phyloP scores from a whole-genome alignment of 371 early-diverging fungal genomes.

The Dipsacomyces acuminosporus region DNA sequence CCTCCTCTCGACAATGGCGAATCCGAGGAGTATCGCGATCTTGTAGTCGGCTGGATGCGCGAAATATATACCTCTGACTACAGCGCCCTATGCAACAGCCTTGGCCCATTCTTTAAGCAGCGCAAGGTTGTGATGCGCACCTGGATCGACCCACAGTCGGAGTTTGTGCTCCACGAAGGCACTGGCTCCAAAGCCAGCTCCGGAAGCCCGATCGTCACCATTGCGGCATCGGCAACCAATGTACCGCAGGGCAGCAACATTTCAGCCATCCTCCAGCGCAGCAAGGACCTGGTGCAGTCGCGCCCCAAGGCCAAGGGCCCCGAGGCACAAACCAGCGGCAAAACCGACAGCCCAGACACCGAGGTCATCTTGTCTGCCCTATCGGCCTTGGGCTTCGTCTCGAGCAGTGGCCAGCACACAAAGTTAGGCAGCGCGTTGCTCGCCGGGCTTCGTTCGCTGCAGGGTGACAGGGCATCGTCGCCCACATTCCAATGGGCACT shows the following conservation, averaged over 20 bases:
- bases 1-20: constrained; percentile 80
- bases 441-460: constrained; percentile 20
- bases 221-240: not conserved
- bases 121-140: constrained; percentile 58
- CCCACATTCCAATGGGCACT: constrained; percentile 23
- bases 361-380: constrained; percentile 16
- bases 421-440: constrained; percentile 14
- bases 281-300: constrained; percentile 7
- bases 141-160: constrained; percentile 36
- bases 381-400: constrained; percentile 17
- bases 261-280: constrained; percentile 6
- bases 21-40: constrained; percentile 65
- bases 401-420: constrained; percentile 19
- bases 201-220: constrained; percentile 5
- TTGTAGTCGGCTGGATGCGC: constrained; percentile 55
- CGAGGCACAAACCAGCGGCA: not conserved
- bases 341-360: not conserved
- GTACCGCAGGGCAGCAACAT: not conserved
- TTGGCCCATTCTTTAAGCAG: constrained; percentile 61
- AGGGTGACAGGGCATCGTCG: not conserved
- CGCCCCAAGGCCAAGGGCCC: not conserved
- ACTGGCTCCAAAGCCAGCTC: constrained; percentile 48
- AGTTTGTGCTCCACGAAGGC: constrained; percentile 62
- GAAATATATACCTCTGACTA: constrained; percentile 59
- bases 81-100: constrained; percentile 55